phyloP scores from a whole-genome alignment of 352 stramenopile genomes.

The Elongisporangium anandrum region DNA sequence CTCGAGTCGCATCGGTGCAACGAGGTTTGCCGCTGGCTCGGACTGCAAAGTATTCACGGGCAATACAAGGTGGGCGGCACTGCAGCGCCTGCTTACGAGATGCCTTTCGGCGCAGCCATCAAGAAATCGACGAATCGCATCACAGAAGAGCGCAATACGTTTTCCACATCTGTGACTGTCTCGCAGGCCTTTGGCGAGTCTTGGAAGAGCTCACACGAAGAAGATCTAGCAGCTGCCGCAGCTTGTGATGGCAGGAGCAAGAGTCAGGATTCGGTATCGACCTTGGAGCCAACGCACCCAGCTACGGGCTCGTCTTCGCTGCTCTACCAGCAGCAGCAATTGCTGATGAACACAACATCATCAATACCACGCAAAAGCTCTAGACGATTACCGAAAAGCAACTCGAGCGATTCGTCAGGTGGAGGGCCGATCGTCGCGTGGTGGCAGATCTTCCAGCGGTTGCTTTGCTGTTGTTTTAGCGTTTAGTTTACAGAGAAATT shows the following conservation, averaged over 20 bases:
- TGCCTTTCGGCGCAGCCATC: conserved; percentile 71
- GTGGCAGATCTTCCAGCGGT: conserved; percentile 20
- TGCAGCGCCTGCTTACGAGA: conserved; percentile 70
- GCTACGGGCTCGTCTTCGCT: conserved; percentile 27
- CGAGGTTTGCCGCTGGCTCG: conserved; percentile 80
- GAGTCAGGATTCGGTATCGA: background rate
- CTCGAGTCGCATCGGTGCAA: conserved; percentile 85
- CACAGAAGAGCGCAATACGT: conserved; percentile 79
- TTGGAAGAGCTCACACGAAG: conserved; percentile 7
- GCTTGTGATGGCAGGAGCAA: background rate
- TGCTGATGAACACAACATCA: conserved; percentile 6
- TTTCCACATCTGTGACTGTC: conserved; percentile 74
- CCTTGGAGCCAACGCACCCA: background rate
- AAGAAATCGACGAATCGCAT: conserved; percentile 83
- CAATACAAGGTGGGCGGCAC: conserved; percentile 76
- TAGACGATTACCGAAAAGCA: conserved; percentile 8
- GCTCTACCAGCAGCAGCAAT: conserved; percentile 17
- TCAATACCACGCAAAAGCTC: conserved; percentile 1
- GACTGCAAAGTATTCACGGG: conserved; percentile 68
- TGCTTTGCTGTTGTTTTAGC: conserved; percentile 28
- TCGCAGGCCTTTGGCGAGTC: conserved; percentile 66
- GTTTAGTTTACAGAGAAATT: conserved; percentile 3
- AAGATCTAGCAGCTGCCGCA: background rate
- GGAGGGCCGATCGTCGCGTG: conserved; percentile 3
- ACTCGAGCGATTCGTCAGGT: conserved; percentile 1